Evolutionary conservation across 495 filamentous ascomycete genomes (phyloP), one percentile per base, ranked within the genome.

Genomic region (Collariella sp.): DNA sequence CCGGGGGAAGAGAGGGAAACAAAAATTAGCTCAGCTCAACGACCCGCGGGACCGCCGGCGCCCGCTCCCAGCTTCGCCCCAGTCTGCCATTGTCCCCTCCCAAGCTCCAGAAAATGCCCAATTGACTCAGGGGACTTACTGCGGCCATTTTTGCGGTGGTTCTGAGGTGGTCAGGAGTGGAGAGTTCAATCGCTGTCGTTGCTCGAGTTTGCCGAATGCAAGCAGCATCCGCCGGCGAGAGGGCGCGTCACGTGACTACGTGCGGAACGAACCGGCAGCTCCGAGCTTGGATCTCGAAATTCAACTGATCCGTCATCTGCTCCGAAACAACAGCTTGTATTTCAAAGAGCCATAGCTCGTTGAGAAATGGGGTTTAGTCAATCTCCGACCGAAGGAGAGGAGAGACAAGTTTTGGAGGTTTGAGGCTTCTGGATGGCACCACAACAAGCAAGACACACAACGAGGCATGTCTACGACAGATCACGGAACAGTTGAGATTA

Each of bases 101-200:
- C 36, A 7, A 16, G 15, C 5, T 4, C 10, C 16, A 29, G 7
- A 4, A 47, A n/a, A 33, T 20, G n/a, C 43, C 54, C 55, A 59
- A 65, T 63, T 63, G 62, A 58, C 31, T 16, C 51, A 41, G 51
- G 62, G 47, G 61, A 90, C 87, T 72, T 91, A 93, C 88, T 83
- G 85, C 77, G 73, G 78, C 83, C 75, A 91, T 88, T 87, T 89
- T 93, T 84, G 75, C 83, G 78, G 74, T 76, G 69, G 63, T 70
- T 66, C 49, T 72, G 70, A 60, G 63, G 61, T 65, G 58, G 61
- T 67, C 56, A 56, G 66, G 57, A 69, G 68, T 67, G 75, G 75
- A 74, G 70, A 72, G 63, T 67, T 55, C 61, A 62, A 67, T 69
- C 63, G 70, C 66, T 71, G 71, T 50, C 50, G 56, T 57, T 60